phyloP scores from a whole-genome alignment of 306 rosid genomes.

The Neltuma alba region DNA sequence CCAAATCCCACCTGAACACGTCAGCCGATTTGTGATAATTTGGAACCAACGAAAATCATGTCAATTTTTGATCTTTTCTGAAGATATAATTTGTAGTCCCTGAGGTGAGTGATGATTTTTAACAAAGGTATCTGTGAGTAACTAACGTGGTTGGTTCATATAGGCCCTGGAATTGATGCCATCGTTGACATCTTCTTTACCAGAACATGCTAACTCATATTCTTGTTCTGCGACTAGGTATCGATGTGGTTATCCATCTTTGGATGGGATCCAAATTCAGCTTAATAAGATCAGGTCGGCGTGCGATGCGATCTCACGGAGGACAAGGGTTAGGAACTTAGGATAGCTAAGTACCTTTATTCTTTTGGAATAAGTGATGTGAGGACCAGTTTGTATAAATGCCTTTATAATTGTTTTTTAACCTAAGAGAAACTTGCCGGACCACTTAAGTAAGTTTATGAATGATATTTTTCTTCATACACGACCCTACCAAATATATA shows the following conservation, averaged over 20 bases:
- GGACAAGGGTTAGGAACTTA: neutral
- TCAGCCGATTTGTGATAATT: neutral
- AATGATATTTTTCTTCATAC: neutral
- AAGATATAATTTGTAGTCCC: neutral
- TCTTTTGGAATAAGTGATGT: neutral
- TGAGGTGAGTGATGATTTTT: neutral
- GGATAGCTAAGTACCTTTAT: neutral
- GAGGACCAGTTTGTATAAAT: neutral
- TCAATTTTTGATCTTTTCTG: no score
- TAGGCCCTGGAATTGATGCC: neutral
- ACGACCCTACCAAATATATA: neutral
- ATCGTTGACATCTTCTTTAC: neutral
- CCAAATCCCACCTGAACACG: constrained; percentile 3
- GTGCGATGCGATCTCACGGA: neutral
- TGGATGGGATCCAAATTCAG: neutral
- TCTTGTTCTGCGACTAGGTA: no score
- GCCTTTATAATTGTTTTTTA: neutral
- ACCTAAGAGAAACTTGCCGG: neutral
- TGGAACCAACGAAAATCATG: neutral
- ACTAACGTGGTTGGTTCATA: neutral
- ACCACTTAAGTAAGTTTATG: neutral
- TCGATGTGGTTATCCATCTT: neutral
- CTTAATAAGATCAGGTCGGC: neutral
- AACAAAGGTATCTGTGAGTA: neutral
- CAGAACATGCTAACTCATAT: neutral